These are phyloP conservation scores for Bipolaris oryzae DNA, from an alignment of 2,329 filamentous ascomycete genomes.

Conservation along the genomic window DNA sequence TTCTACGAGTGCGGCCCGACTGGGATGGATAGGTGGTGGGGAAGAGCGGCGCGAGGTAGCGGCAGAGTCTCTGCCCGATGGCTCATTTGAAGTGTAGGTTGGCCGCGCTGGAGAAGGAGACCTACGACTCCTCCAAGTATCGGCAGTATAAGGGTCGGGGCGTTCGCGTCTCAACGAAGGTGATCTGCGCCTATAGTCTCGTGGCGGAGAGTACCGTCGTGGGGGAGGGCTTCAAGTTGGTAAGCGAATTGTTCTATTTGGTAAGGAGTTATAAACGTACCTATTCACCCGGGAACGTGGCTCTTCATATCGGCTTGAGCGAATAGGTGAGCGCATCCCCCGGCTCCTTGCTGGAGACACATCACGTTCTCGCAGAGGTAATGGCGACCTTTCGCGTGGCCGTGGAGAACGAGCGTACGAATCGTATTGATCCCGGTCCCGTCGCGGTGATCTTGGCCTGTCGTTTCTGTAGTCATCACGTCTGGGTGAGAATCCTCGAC, in stretches of 20 bases:
- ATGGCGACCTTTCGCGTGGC: constrained; percentile 51
- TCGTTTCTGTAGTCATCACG: constrained; percentile 46
- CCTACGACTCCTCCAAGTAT: constrained; percentile 58
- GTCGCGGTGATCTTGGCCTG: constrained; percentile 49
- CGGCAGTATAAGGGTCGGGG: constrained; percentile 54
- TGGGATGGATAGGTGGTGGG: constrained; percentile 61
- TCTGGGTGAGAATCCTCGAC: constrained; percentile 49
- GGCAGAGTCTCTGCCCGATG: constrained; percentile 61
- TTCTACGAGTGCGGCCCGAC: constrained; percentile 54
- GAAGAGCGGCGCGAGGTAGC: constrained; percentile 67
- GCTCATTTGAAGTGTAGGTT: constrained; percentile 52
- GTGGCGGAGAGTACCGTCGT: constrained; percentile 52
- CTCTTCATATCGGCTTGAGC: constrained; percentile 53
- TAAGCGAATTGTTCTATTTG: constrained; percentile 4
- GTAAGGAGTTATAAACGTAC: constrained; percentile 20
- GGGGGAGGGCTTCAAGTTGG: constrained; percentile 30
- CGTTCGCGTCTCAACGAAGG: constrained; percentile 59
- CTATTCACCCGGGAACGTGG: constrained; percentile 49
- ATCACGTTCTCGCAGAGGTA: constrained; percentile 52
- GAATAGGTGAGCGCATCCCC: constrained; percentile 52
- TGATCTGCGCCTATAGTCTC: constrained; percentile 60
- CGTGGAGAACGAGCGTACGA: constrained; percentile 51
- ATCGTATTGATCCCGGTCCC: constrained; percentile 49
- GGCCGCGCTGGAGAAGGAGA: constrained; percentile 58
- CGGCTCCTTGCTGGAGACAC: constrained; percentile 55